Base-by-base conservation (phyloP, 169 alveolate genomes). In the Eimeria praecox region DNA sequence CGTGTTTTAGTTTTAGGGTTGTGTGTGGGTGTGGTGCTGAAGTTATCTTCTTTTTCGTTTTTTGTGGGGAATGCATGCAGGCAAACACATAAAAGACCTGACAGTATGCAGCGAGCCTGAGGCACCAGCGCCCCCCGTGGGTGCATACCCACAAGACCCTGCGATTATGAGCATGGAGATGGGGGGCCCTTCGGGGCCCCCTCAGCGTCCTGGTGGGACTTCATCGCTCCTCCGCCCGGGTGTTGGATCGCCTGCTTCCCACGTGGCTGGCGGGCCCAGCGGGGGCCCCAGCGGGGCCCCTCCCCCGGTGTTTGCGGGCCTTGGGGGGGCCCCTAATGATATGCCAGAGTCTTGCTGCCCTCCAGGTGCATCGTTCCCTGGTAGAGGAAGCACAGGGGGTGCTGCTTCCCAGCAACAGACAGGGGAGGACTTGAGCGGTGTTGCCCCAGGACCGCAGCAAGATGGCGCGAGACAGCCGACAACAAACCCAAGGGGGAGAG, bases 71-170 rank as follows among this genome's bases (percentile, higher is more conserved):
- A 30, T 52, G 49, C 75, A 20, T 49, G 49, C 82, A 94, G 98
- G 97, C 14, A 97, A 97, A 80, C 98, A 98, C 91, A 97, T 98
- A 77, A 98, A 97, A 96, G 99, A 98, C 95, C 92, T 98, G 59
- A 95, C 97, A 24, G 99, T 98, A 5, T 96, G 97, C 92, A 69
- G 89, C 62, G 98, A 98, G 87, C 80, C 97, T 20, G 95, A 75
- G 64, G 85, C 95, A n/a, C 88, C 91, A n/a, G 95, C 96, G 62
- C 95, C 88, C 75, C 90, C 94, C 49, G 96, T 93, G 80, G 96
- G 95, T n/a, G 97, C 96, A 42, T 97, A 87, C 42, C 96, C 94
- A 59, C 85, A 83, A 4, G 96, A 95, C 52, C 96, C 96, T 38
- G 96, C 96, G n/a, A 95, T 95, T 82, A 77, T 94, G 24, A 90